Base-by-base conservation (phyloP, 2,329 filamentous ascomycete species). In the Fusarium redolens region DNA sequence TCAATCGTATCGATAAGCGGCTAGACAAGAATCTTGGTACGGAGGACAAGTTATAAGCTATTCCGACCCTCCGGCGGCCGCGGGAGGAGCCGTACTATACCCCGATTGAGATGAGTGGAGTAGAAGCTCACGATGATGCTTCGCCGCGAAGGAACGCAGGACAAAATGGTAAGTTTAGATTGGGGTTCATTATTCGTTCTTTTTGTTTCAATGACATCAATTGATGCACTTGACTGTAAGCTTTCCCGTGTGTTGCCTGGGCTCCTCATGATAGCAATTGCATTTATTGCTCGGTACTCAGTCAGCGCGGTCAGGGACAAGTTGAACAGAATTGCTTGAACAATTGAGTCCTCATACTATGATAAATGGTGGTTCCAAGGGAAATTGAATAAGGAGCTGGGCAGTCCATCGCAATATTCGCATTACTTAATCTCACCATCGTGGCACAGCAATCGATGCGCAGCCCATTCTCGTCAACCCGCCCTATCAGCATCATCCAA, bases 221-320 rank as follows among this genome's bases (percentile, higher is more conserved):
- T n/a, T n/a, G 4, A 17, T 7, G 5, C 13, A 30, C 7, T 31
- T 13, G 28, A 10, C 4, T 17, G 4, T 6, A 6, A n/a, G 18
- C 22, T 30, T 15, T 13, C 2, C 13, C n/a, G 2, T 13, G 3
- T 11, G 0, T 1, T 14, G 2, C 3, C 5, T 6, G 8, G 25
- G 0, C 13, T 30, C 20, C 17, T 5, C 6, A 31, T 8, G 6
- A 48, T 11, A 4, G 12, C 2, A 4, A 10, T 14, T 48, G 20
- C 1, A 3, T 17, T 8, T 6, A 8, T 22, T 17, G 10, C 4
- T n/a, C 4, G 1, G 28, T 15, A 12, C 14, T n/a, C 3, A 15
- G 6, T 2, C 13, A 12, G 8, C 0, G 12, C 25, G 11, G 44
- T 7, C 14, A 9, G 15, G 10, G 3, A 8, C 10, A 10, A 13